phyloP scores from a whole-genome alignment of 1,284 basidiomycete species.

The Sparassis latifolia region DNA sequence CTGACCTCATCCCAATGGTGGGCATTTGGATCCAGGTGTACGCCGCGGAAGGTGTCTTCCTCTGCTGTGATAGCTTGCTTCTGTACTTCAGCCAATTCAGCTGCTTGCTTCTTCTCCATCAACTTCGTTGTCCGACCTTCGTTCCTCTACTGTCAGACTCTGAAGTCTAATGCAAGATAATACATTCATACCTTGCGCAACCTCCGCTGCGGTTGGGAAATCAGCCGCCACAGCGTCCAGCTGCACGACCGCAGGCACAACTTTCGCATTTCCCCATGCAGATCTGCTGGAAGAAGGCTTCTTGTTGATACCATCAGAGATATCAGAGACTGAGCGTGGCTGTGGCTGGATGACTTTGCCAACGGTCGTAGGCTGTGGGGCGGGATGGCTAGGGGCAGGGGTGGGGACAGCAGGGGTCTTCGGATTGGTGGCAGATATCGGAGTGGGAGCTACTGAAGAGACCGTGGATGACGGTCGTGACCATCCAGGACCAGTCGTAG shows the following conservation, averaged over 20 bases:
- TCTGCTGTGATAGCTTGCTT: conserved; percentile 64
- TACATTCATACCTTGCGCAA: conserved; percentile 60
- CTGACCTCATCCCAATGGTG: conserved; percentile 95
- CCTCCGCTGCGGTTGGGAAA: conserved; percentile 92
- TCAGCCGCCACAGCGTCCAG: conserved; percentile 46
- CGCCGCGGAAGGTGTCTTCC: conserved; percentile 88
- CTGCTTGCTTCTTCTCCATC: conserved; percentile 22
- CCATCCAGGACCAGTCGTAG: conserved; percentile 63
- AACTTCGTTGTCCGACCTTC: conserved; percentile 22
- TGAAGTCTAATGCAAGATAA: conserved; percentile 13
- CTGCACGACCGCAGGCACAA: conserved; percentile 26
- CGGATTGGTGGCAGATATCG: conserved; percentile 26
- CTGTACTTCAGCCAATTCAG: conserved; percentile 36
- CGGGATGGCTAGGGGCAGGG: conserved; percentile 19
- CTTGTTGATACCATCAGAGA: conserved; percentile 28
- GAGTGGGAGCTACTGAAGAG: conserved; percentile 43
- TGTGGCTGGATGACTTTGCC: conserved; percentile 70
- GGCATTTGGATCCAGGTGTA: conserved; percentile 86
- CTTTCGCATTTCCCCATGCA: conserved; percentile 58
- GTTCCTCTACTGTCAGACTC: conserved; percentile 3
- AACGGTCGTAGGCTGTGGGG: conserved; percentile 45
- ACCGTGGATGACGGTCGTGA: conserved; percentile 70
- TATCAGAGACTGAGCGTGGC: conserved; percentile 35
- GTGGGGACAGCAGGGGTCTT: conserved; percentile 22
- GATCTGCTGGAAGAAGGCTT: conserved; percentile 43